phyloP scores from a whole-genome alignment of 306 rosid species.

The Cicer judaicum region DNA sequence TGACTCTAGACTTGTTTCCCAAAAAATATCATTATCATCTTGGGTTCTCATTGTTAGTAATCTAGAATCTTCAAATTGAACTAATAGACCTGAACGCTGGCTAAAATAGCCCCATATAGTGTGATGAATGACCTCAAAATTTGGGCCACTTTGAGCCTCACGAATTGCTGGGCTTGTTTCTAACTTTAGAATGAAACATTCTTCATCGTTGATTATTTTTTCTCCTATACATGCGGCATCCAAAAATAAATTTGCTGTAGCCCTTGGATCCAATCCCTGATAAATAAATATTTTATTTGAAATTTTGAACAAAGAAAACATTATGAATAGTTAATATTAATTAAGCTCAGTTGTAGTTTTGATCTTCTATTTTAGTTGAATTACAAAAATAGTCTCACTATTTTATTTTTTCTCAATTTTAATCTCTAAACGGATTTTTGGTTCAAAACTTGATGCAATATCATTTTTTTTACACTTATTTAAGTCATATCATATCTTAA shows the following conservation, averaged over 20 bases:
- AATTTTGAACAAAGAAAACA: too few relatives aligned
- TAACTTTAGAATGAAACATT: slow-evolving; percentile 78
- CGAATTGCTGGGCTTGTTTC: slow-evolving; percentile 81
- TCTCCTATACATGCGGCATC: slow-evolving; percentile 92
- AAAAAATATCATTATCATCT: slow-evolving; percentile 74
- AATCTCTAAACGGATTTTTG: too few relatives aligned
- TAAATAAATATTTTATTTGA: neutral
- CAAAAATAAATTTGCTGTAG: slow-evolving; percentile 77
- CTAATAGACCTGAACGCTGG: slow-evolving; percentile 84
- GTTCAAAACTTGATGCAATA: too few relatives aligned
- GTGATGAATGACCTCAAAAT: slow-evolving; percentile 84
- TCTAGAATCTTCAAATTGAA: slow-evolving; percentile 88
- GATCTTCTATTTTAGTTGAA: too few relatives aligned
- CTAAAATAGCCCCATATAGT: slow-evolving; percentile 94
- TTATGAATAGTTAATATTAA: too few relatives aligned
- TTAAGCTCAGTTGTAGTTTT: too few relatives aligned
- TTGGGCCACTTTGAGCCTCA: slow-evolving; percentile 69
- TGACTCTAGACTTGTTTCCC: slow-evolving; percentile 95
- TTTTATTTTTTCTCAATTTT: too few relatives aligned
- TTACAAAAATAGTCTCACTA: rapidly evolving
- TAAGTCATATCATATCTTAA: too few relatives aligned
- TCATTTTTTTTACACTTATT: too few relatives aligned
- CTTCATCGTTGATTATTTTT: slow-evolving; percentile 73
- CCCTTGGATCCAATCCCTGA: slow-evolving; percentile 92
- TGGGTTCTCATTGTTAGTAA: slow-evolving; percentile 70